phyloP scores from a whole-genome alignment of 352 stramenopile genomes.

The Proteromonas lacertae region DNA sequence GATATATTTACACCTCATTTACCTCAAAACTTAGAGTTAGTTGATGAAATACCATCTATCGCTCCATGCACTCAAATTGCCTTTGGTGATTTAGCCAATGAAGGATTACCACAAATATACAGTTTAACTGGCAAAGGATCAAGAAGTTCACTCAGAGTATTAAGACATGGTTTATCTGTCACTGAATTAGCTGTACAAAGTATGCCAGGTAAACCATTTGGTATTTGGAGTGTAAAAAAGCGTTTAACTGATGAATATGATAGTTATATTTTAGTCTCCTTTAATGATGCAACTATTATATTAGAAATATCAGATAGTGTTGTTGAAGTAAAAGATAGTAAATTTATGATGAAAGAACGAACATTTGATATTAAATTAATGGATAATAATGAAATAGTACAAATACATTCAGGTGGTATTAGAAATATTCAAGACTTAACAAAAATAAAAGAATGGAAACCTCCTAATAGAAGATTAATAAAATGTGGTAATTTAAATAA shows the following conservation, averaged over 20 bases:
- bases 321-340: conserved; percentile 72
- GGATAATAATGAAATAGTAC: conserved; percentile 40
- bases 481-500: conserved; percentile 75
- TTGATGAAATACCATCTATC: conserved; percentile 35
- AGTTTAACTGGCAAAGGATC: conserved; percentile 60
- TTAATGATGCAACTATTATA: conserved; percentile 89
- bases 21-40: conserved; percentile 30
- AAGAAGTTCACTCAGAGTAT: conserved; percentile 55
- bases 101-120: conserved; percentile 84
- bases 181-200: conserved; percentile 77
- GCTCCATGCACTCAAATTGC: conserved; percentile 68
- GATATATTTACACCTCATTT: conserved; percentile 18
- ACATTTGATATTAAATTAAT: conserved; percentile 73
- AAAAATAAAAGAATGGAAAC: conserved; percentile 74
- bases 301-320: conserved; percentile 63
- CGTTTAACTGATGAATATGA: neutral
- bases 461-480: conserved; percentile 58
- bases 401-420: conserved; percentile 63
- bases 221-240: conserved; percentile 5
- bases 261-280: conserved; percentile 95
- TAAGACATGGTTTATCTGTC: conserved; percentile 72
- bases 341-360: conserved; percentile 61
- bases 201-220: conserved; percentile 63
- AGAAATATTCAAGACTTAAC: conserved; percentile 65
- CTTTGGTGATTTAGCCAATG: conserved; percentile 48